Percentiles rank a stretch among this genome's conserved stretches.
These are phyloP conservation scores for Glebionis coronaria DNA, from an alignment of 129 eudicot species.

Conservation along the genomic window DNA sequence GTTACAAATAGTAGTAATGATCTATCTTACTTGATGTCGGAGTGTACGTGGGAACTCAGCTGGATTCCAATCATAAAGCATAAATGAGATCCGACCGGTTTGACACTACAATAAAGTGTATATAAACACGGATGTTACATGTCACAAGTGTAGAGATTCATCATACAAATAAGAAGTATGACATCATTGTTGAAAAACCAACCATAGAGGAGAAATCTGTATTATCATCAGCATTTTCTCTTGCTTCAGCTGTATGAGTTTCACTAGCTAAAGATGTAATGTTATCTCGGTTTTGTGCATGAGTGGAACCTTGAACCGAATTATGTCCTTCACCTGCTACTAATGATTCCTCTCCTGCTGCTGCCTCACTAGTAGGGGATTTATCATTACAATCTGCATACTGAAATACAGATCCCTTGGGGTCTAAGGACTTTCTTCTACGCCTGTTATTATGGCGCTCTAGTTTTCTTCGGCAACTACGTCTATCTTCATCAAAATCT, in stretches of 20 bases:
- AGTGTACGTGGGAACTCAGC: conserved; percentile 93
- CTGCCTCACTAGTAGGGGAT: conserved; percentile 42
- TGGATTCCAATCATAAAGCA: too few relatives aligned
- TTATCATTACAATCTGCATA: conserved; percentile 51
- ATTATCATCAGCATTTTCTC: conserved; percentile 61
- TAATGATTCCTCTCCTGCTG: conserved; percentile 44
- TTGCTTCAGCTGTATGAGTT: conserved; percentile 57
- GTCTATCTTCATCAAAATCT: conserved; percentile 95
- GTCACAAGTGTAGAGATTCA: neutral
- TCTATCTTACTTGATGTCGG: conserved; percentile 88
- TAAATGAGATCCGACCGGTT: too few relatives aligned
- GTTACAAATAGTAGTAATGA: conserved; percentile 42
- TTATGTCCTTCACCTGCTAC: conserved; percentile 45
- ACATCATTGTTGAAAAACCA: conserved; percentile 10
- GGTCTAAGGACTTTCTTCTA: conserved; percentile 65
- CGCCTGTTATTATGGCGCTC: conserved; percentile 92
- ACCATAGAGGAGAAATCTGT: too few relatives aligned
- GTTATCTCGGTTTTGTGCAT: conserved; percentile 50
- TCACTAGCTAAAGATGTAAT: conserved; percentile 51
- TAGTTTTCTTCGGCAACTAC: conserved; percentile 94
- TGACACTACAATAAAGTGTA: conserved; percentile 57
- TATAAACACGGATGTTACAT: neutral
- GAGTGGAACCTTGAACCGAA: too few relatives aligned
- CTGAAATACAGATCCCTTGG: conserved; percentile 50
- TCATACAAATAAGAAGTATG: neutral